phyloP scores from a whole-genome alignment of 2,329 filamentous ascomycete genomes.

The Dichotomopilus funicola region DNA sequence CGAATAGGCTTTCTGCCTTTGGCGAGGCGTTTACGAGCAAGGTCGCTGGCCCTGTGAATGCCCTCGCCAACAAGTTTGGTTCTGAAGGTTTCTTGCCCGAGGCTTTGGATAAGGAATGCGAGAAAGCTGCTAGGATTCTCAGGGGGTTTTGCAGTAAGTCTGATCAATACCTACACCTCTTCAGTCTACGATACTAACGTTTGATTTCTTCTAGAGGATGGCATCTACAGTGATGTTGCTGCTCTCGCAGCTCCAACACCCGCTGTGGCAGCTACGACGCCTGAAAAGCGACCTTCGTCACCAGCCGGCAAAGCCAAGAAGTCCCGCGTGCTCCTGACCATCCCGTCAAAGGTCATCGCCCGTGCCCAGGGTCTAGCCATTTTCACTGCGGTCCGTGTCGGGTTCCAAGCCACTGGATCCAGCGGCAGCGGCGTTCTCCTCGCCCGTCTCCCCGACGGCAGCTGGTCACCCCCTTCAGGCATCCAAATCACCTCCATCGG shows the following conservation, averaged over 20 bases:
- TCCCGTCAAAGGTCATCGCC: constrained; percentile 53
- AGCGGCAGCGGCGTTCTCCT: constrained; percentile 61
- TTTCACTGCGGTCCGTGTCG: constrained; percentile 64
- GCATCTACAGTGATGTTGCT: constrained; percentile 40
- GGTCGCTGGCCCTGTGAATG: constrained; percentile 69
- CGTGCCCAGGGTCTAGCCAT: constrained; percentile 64
- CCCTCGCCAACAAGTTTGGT: constrained; percentile 75
- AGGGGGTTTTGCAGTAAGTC: constrained; percentile 74
- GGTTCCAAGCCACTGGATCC: constrained; percentile 59
- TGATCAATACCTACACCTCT: background rate
- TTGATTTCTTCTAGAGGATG: constrained; percentile 37
- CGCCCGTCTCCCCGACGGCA: constrained; percentile 54
- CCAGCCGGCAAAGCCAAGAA: constrained; percentile 32
- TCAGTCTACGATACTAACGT: background rate
- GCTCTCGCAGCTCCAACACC: constrained; percentile 22
- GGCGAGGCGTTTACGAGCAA: constrained; percentile 32
- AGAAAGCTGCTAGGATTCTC: constrained; percentile 82
- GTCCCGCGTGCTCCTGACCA: constrained; percentile 45
- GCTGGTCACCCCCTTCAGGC: constrained; percentile 75
- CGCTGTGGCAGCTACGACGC: constrained; percentile 1
- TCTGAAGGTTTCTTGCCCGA: constrained; percentile 80
- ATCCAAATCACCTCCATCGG: constrained; percentile 77
- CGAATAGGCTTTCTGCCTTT: constrained; percentile 11
- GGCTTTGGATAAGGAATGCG: constrained; percentile 78
- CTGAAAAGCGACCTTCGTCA: constrained; percentile 23